These are phyloP conservation scores for Colletotrichum euphorbiae DNA, from an alignment of 2,329 filamentous ascomycete species.

Conservation along the genomic window DNA sequence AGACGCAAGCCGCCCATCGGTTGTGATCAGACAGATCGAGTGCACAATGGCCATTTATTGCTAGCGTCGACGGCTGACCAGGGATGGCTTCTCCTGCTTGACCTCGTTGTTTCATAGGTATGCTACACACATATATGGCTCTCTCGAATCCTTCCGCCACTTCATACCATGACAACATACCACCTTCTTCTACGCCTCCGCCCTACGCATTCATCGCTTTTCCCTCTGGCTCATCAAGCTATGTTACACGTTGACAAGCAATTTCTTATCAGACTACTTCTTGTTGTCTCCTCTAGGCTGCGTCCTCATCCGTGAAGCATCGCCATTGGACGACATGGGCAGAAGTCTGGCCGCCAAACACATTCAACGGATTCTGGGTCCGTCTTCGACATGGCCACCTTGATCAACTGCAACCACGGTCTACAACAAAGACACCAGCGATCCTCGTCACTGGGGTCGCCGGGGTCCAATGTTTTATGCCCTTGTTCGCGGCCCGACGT, in stretches of 20 bases:
- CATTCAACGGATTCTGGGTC: background rate
- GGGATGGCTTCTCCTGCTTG: background rate
- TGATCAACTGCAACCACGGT: background rate
- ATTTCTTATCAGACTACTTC: background rate
- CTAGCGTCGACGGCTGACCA: background rate
- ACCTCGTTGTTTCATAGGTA: slow-evolving; percentile 15
- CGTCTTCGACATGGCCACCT: background rate
- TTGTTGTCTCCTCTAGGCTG: slow-evolving; percentile 19
- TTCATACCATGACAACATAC: slow-evolving; percentile 21
- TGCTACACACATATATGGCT: slow-evolving; percentile 22
- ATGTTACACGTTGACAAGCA: background rate
- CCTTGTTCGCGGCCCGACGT: slow-evolving; percentile 26
- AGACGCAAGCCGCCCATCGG: background rate
- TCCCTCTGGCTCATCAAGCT: background rate
- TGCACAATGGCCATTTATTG: background rate
- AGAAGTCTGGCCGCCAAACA: slow-evolving; percentile 7
- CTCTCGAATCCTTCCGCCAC: slow-evolving; percentile 28
- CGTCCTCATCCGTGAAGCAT: background rate
- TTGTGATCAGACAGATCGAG: background rate
- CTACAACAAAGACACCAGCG: background rate
- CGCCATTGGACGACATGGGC: background rate
- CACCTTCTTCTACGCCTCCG: slow-evolving; percentile 23
- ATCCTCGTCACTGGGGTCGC: background rate
- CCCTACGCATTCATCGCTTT: background rate
- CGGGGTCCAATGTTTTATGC: slow-evolving; percentile 6